Evolutionary conservation across 129 eudicot species (phyloP), one percentile per base, ranked within the genome.

Genomic region (Arctium minus): DNA sequence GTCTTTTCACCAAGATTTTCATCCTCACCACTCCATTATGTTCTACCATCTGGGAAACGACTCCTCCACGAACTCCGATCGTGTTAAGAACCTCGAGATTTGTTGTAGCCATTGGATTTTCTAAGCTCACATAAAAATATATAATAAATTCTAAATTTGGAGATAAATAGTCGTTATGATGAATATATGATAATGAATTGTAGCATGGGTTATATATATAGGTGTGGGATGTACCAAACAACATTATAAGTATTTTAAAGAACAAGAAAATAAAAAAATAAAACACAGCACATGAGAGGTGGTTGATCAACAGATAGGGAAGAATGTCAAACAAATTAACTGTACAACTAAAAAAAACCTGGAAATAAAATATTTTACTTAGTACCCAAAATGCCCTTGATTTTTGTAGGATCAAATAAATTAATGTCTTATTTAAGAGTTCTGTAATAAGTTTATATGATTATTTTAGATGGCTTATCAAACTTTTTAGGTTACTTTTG

Each of bases 1-100:
- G 81, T 39, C 73, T 85, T 22, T 80, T 85, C 68, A 85, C 68
- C 53, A 85, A 22, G 37, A 85, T 80, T 73, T 85, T 85, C 82
- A 85, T 75, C 50, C 88, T 85, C 70, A 75, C 74, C 33, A 68
- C 60, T 46, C 82, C 85, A 10, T 83, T 73, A 18, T 67, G 53
- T 53, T 80, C 84, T 35, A 62, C 70, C 12, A 37, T 60, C 0
- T 38, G 80, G 79, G 84, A 22, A 73, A 79, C 87, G 31, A 74
- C 79, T 35, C 87, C 84, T 33, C 80, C 79, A 7, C 6, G 81
- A 50, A 38, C 32, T 4, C 15, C 18, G 42, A 83, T 70, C 36
- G 8, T 37, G 62, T 76, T 71, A 15, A 67, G 68, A 68, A 33
- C 12, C 11, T 70, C 72, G 22, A 70, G 22, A 77, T 13, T 77